Conservation (phyloP, 164 flowering plant species). For the Magnolia changhungtana region DNA sequence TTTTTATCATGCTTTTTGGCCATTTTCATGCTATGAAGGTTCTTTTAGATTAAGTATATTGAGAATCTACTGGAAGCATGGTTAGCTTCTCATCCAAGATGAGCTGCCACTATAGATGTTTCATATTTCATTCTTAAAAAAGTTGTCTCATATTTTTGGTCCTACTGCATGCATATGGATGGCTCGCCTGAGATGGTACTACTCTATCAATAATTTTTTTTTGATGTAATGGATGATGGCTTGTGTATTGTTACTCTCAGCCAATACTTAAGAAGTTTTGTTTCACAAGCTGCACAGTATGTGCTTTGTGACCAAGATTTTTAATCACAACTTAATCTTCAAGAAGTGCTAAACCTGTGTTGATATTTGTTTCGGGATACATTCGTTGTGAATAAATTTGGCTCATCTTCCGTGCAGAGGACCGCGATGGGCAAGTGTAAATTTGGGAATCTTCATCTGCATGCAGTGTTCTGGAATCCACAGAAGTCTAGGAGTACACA, state of each 20-base stretch:
- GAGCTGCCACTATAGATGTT: too few relatives aligned
- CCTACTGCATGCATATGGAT: too few relatives aligned
- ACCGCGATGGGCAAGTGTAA: conserved; percentile 79
- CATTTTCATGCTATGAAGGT: too few relatives aligned
- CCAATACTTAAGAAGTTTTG: background rate
- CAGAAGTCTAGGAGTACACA: conserved; percentile 64
- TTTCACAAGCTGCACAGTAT: background rate
- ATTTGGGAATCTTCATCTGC: conserved; percentile 70
- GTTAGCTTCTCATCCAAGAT: too few relatives aligned
- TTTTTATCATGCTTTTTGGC: too few relatives aligned
- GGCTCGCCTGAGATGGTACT: too few relatives aligned
- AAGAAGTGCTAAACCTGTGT: background rate
- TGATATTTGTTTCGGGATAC: background rate
- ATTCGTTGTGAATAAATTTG: background rate
- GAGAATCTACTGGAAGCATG: too few relatives aligned
- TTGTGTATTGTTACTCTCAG: background rate
- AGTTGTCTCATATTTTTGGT: too few relatives aligned
- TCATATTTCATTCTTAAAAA: too few relatives aligned
- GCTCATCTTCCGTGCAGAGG: conserved; percentile 36
- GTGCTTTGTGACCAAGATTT: too few relatives aligned
- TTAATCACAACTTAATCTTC: background rate
- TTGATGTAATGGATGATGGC: background rate
- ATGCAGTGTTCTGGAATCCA: conserved; percentile 78
- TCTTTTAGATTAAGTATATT: too few relatives aligned
- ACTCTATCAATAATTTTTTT: too few relatives aligned